Conservation (phyloP, 768 basidiomycete species). For the Mycena kentingensis region DNA sequence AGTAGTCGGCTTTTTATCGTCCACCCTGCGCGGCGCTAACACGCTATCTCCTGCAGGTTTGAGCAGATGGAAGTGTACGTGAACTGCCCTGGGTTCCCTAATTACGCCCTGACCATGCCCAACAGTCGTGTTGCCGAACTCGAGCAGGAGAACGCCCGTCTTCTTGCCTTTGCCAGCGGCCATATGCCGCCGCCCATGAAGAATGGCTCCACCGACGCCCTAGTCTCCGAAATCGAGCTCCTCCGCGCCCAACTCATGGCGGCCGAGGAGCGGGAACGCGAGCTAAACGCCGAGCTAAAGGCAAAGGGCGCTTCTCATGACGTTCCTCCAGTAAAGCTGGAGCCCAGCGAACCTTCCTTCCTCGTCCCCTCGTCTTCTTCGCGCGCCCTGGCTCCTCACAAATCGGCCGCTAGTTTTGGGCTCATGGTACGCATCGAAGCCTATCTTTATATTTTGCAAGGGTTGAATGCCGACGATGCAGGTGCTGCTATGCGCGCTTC, state of each 20-base stretch:
- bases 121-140: slow-evolving; percentile 79
- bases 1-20: no score
- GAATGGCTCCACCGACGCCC: slow-evolving; percentile 36
- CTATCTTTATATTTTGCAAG: slow-evolving; percentile 18
- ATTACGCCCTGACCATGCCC: slow-evolving; percentile 11
- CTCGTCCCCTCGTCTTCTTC: slow-evolving; percentile 45
- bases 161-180: slow-evolving; percentile 59
- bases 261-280: slow-evolving; percentile 66
- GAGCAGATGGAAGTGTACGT: slow-evolving; percentile 89
- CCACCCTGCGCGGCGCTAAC: no score
- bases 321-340: slow-evolving; percentile 53
- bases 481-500: slow-evolving; percentile 78
- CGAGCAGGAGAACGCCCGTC: slow-evolving; percentile 80
- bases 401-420: slow-evolving; percentile 66
- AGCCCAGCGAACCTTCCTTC: slow-evolving; percentile 55
- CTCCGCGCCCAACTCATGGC: slow-evolving; percentile 66
- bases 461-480: slow-evolving; percentile 38
- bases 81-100: slow-evolving; percentile 21
- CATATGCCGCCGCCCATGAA: slow-evolving; percentile 34
- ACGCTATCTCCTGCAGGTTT: no score
- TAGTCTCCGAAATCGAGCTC: slow-evolving; percentile 63
- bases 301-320: slow-evolving; percentile 34
- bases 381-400: slow-evolving; percentile 49
- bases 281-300: slow-evolving; percentile 64
- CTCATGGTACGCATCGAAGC: slow-evolving; percentile 58